Evolutionary conservation across 441 rosid species (phyloP).

Genomic region (Syzygium syzygioides): DNA sequence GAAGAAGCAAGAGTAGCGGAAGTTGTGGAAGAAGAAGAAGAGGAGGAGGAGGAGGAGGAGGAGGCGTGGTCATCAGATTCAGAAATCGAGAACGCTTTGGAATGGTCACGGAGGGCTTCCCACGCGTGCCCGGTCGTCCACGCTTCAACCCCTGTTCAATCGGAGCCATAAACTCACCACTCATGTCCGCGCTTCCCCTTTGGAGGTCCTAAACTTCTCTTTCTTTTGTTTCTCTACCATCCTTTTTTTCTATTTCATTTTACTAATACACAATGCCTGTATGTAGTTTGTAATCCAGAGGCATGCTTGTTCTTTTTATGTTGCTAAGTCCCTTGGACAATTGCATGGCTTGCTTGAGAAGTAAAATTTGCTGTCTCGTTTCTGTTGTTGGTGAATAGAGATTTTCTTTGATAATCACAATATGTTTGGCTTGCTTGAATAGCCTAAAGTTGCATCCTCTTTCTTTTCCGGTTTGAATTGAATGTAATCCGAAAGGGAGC

Average conservation of each 20-base stretch:
- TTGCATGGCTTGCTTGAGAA: not conserved
- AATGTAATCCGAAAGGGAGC: not conserved
- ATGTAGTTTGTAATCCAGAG: not conserved
- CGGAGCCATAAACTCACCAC: conserved; percentile 64
- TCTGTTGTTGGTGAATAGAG: not conserved
- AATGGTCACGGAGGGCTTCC: conserved; percentile 82
- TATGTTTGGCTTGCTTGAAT: not conserved
- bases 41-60: conserved; percentile 32
- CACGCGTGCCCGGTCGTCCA: conserved; percentile 45
- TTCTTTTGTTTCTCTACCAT: too few species aligned
- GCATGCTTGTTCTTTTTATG: not conserved
- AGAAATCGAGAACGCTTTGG: conserved; percentile 71
- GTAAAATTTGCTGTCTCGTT: not conserved
- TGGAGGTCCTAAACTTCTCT: conserved; percentile 41
- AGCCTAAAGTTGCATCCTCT: not conserved
- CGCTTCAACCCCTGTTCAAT: conserved; percentile 78
- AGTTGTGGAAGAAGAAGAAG: conserved; percentile 8
- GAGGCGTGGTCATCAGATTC: conserved; percentile 60
- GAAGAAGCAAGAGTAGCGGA: not conserved
- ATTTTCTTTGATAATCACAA: not conserved
- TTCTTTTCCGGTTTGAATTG: not conserved
- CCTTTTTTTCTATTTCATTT: not conserved
- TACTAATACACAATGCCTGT: too few species aligned
- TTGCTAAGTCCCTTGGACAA: not conserved
- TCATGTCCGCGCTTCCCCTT: conserved; percentile 82